phyloP scores from a whole-genome alignment of 2,329 filamentous ascomycete species.

The Aspergillus sp. region DNA sequence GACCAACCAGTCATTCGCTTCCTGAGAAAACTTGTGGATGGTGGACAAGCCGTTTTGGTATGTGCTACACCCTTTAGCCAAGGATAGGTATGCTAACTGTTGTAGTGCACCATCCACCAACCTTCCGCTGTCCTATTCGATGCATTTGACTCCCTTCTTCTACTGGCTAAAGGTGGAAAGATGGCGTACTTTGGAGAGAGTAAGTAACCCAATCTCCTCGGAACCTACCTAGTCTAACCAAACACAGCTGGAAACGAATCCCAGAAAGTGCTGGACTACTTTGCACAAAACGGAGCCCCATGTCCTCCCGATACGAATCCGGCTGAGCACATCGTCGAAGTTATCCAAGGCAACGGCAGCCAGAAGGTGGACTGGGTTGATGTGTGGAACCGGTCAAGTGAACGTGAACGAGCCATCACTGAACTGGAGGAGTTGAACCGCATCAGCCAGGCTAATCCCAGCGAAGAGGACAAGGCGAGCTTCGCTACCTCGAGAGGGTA shows the following conservation, averaged over 20 bases:
- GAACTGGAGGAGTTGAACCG: slow-evolving; percentile 29
- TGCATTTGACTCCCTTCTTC: slow-evolving; percentile 67
- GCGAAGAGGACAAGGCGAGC: slow-evolving; percentile 34
- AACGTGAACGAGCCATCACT: slow-evolving; percentile 24
- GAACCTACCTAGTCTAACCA: slow-evolving; percentile 58
- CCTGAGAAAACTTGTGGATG: slow-evolving; percentile 60
- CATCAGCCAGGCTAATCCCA: slow-evolving; percentile 15
- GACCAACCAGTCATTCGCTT: slow-evolving; percentile 40
- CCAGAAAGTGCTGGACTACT: slow-evolving; percentile 47
- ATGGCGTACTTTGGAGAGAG: slow-evolving; percentile 67
- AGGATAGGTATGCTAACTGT: neutral
- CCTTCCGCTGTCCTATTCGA: slow-evolving; percentile 64
- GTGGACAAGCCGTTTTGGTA: slow-evolving; percentile 66
- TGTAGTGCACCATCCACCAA: slow-evolving; percentile 63
- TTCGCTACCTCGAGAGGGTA: slow-evolving; percentile 42
- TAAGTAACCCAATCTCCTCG: slow-evolving; percentile 15
- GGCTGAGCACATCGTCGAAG: slow-evolving; percentile 48
- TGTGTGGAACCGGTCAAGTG: slow-evolving; percentile 31
- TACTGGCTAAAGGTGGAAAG: slow-evolving; percentile 63
- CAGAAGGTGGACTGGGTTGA: slow-evolving; percentile 33
- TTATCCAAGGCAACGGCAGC: slow-evolving; percentile 29
- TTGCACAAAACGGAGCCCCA: slow-evolving; percentile 54
- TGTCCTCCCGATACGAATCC: slow-evolving; percentile 55
- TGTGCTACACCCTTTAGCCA: no score
- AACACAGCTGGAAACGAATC: slow-evolving; percentile 47